A percentile compares a stretch with the other conserved stretches of the same genome.
Conservation (phyloP, 2,329 filamentous ascomycete species). For the Curvularia lunata region DNA sequence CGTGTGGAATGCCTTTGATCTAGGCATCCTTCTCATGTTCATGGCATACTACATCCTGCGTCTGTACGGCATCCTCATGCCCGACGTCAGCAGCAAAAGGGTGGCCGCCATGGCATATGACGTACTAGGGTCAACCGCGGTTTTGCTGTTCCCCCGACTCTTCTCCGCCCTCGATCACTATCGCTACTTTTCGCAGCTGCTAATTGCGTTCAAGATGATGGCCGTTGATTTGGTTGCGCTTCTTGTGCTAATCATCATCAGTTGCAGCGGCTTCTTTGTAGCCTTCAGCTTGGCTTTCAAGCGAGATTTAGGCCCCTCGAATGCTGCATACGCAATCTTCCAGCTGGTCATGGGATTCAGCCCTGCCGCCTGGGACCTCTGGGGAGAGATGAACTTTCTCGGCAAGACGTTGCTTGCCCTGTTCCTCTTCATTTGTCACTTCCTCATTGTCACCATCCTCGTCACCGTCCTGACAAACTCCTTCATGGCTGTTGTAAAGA, state of each 20-base stretch:
- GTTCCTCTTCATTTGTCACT: conserved; percentile 94
- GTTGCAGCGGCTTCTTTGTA: conserved; percentile 93
- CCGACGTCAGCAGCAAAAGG: conserved; percentile 69
- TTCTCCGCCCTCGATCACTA: conserved; percentile 95
- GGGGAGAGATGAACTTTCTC: conserved; percentile 80
- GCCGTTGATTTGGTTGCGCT: conserved; percentile 86
- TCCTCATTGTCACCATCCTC: conserved; percentile 89
- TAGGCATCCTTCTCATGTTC: conserved; percentile 85
- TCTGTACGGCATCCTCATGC: conserved; percentile 83
- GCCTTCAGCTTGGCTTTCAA: conserved; percentile 85
- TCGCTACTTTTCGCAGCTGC: conserved; percentile 91
- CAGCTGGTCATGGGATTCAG: conserved; percentile 97
- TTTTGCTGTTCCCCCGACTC: conserved; percentile 85
- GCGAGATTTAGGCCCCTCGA: conserved; percentile 70
- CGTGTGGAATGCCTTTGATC: conserved; percentile 95
- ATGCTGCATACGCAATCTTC: conserved; percentile 88
- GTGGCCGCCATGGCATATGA: conserved; percentile 90
- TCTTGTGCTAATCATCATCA: conserved; percentile 81
- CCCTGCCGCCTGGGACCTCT: conserved; percentile 89
- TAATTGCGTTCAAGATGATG: conserved; percentile 95
- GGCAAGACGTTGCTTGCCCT: conserved; percentile 77
- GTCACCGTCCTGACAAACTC: conserved; percentile 97
- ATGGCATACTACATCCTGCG: conserved; percentile 90
- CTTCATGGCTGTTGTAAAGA: conserved; percentile 93
- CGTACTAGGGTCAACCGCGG: conserved; percentile 88